Base-by-base conservation (phyloP, 495 filamentous ascomycete genomes). In the Chlorociboria aeruginascens region DNA sequence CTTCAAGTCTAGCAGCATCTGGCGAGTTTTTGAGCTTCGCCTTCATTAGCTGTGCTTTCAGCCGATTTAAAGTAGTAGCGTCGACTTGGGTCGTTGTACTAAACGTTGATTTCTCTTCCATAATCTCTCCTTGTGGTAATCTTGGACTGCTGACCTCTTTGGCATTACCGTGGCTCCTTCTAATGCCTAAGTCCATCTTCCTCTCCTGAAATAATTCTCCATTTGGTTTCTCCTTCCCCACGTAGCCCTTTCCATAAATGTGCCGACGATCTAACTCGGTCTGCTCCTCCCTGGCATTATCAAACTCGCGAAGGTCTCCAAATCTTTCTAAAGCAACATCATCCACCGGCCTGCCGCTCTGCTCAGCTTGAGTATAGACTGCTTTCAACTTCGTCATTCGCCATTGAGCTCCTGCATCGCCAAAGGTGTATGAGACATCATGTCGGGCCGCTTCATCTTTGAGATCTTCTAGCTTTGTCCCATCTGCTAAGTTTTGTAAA, bases 241-340 rank as follows among this genome's bases (percentile, higher is more conserved):
- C 78, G 57, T 90, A 95, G 29, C 83, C 85, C 44, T 82, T 70
- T 0, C 93, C 93, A 57, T 97, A 99, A 37, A 79, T 77, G 45
- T 81, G 77, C 45, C 89, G 75, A 32, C 92, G 73, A 34, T 93
- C 93, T 45, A 99, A 46, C 58, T 99, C 92, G n/a, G 77, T 79
- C 66, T 95, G 83, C 59, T 99, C 93, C 60, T 99, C 92, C 45
- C 92, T 73, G 3, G 88, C 90, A 57, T 95, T 86, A 59, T 99
- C 92, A 61, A 95, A 96, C 3, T 82, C 81, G 20, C 81, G 75
- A 16, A 99, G 63, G 55, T 79, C 78, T 10, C 90, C 93, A 60
- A 83, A 95, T 43, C 85, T 71, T 54, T 93, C 82, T 25, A 82
- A 50, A 1, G 92, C 92, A 45, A 95, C 67, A 28, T 89, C 85